phyloP scores from a whole-genome alignment of 768 basidiomycete genomes.

The Termitomyces sp. region DNA sequence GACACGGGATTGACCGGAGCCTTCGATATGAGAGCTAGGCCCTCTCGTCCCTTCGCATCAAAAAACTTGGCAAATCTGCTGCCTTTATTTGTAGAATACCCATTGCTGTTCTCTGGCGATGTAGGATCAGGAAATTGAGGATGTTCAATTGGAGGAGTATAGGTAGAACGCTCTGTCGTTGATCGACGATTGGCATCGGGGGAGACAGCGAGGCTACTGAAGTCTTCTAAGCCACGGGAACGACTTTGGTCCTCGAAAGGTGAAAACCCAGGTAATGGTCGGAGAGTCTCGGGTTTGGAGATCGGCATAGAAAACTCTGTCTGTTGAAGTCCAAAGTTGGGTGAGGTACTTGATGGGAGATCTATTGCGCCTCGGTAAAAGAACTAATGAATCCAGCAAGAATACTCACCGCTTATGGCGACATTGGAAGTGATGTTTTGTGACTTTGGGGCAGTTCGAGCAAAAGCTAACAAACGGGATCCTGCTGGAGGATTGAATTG shows the following conservation, averaged over 20 bases:
- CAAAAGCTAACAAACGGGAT: conserved; percentile 46
- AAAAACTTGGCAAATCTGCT: conserved; percentile 89
- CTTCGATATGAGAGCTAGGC: conserved; percentile 27
- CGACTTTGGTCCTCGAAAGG: conserved; percentile 52
- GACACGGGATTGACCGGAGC: conserved; percentile 34
- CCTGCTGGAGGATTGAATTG: conserved; percentile 45
- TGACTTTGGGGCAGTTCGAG: conserved; percentile 27
- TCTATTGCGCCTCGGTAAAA: not conserved
- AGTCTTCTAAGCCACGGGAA: conserved; percentile 19
- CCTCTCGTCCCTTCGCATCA: conserved; percentile 62
- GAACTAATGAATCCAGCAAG: not conserved
- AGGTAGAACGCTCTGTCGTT: conserved; percentile 11
- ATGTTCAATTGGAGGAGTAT: conserved; percentile 16
- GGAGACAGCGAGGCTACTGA: conserved; percentile 6
- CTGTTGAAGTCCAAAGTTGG: conserved; percentile 8
- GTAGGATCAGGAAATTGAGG: conserved; percentile 5
- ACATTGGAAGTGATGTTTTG: conserved; percentile 12
- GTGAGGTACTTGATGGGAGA: not conserved
- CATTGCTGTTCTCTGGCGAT: conserved; percentile 30
- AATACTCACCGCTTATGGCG: conserved; percentile 21
- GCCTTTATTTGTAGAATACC: conserved; percentile 56
- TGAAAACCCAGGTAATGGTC: conserved; percentile 37
- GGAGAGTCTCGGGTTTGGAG: conserved; percentile 24
- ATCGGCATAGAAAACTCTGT: conserved; percentile 17
- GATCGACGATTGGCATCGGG: conserved; percentile 12